These are phyloP conservation scores for Colletotrichum sp. DNA, from an alignment of 2,329 filamentous ascomycete species.

Conservation along the genomic window DNA sequence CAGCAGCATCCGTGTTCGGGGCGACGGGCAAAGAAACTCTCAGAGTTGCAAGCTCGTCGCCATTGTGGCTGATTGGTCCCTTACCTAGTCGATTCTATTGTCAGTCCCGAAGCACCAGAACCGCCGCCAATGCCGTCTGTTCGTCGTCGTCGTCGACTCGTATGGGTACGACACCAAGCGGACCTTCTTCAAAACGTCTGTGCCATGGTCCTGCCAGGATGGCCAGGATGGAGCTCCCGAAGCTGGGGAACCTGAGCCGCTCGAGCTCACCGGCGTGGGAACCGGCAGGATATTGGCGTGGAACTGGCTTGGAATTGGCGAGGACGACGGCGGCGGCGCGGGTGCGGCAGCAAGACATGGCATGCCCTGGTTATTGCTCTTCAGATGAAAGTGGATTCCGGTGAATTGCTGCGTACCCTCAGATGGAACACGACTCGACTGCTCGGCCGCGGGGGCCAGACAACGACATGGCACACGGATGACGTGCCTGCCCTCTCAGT, in stretches of 20 bases:
- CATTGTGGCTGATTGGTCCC: background rate
- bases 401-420: background rate
- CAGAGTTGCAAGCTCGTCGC: background rate
- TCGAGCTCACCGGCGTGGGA: background rate
- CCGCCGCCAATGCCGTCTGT: background rate
- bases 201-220: background rate
- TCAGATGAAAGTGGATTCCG: slow-evolving; percentile 4
- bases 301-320: background rate
- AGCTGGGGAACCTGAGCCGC: background rate
- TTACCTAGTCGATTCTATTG: background rate
- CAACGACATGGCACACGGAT: background rate
- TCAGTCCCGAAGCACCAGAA: background rate
- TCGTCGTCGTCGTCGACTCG: background rate
- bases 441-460: background rate
- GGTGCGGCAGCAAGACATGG: background rate
- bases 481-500: background rate
- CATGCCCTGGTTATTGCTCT: background rate
- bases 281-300: background rate
- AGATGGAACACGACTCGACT: background rate
- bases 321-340: background rate
- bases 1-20: background rate
- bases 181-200: background rate
- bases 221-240: background rate
- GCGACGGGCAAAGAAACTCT: background rate
- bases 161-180: background rate